Percentiles rank a stretch among this genome's conserved stretches.
These are phyloP conservation scores for Schizosaccharomyces osmophilus DNA, from an alignment of 805 yeast species.

Conservation along the genomic window DNA sequence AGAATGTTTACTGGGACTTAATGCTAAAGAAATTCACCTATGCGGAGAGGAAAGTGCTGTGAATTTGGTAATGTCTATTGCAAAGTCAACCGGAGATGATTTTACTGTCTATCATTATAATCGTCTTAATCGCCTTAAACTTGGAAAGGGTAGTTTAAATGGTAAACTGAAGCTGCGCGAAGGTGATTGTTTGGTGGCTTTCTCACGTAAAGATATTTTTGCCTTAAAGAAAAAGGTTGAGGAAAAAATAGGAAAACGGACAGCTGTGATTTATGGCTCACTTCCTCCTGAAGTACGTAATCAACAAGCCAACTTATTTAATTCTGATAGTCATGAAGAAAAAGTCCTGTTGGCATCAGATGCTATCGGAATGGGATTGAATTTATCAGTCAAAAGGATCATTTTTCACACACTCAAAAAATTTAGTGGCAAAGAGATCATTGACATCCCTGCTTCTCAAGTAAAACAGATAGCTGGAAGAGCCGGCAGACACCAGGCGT, in stretches of 20 bases:
- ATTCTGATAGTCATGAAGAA: conserved; percentile 35
- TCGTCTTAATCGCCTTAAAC: conserved; percentile 46
- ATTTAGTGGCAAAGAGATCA: conserved; percentile 36
- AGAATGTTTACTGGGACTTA: conserved; percentile 62
- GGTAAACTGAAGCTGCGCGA: conserved; percentile 21
- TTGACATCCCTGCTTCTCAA: conserved; percentile 32
- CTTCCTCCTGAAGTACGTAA: conserved; percentile 86
- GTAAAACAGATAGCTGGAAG: conserved; percentile 88
- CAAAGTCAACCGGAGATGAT: conserved; percentile 53
- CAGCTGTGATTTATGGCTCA: conserved; percentile 85
- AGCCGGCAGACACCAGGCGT: conserved; percentile 48
- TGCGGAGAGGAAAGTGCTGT: conserved; percentile 85
- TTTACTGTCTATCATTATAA: conserved; percentile 45
- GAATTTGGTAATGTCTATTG: conserved; percentile 35
- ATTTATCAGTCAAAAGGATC: conserved; percentile 53
- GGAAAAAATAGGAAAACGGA: conserved; percentile 31
- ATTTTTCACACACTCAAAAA: conserved; percentile 46
- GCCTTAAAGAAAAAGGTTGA: conserved; percentile 49
- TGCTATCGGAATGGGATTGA: conserved; percentile 94
- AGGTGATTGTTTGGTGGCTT: conserved; percentile 82
- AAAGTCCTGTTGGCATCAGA: conserved; percentile 85
- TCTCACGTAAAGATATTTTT: conserved; percentile 51
- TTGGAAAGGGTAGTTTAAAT: conserved; percentile 18
- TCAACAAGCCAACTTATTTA: conserved; percentile 58
- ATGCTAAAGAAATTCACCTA: conserved; percentile 63